Evolutionary conservation across 371 early-diverging fungal genomes (phyloP), one percentile per base, ranked within the genome.

Genomic region (Mucor circinelloides): DNA sequence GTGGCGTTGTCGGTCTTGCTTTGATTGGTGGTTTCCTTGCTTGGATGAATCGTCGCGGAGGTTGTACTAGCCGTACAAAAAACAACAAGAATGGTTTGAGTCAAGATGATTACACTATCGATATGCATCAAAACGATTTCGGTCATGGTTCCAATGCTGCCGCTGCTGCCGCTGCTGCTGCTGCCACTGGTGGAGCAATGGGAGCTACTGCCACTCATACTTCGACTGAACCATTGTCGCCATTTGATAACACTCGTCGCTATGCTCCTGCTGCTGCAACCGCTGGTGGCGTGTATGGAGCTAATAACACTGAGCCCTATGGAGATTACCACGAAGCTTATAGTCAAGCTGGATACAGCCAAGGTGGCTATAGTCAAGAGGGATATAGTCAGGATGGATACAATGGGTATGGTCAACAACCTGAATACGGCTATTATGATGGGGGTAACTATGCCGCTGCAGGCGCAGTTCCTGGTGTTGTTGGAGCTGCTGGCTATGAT

Each of bases 1-100:
- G 78, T 48, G 74, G 76, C 36, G 64, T 80, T 66, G 77, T 67
- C 34, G 73, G 63, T 46, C 6, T 72, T 52, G 73, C 73, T 19
- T 8, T 62, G 10, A 65, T 69, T 57, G 73, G 58, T 21, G 73
- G 73, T 63, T 10, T 69, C 4, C 32, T 72, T 3, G 66, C 66
- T 15, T 73, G 69, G 67, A 23, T 69, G 21, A 73, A 67, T 40
- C 70, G 78, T 46, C 71, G 64, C 48, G 72, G 71, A 40, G 77
- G 78, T 38, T 78, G 78, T 28, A 63, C 76, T 3, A 75, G 73
- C 52, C 73, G 73, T 19, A 60, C 59, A 6, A 61, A 68, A 12
- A 58, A 59, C 30, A 52, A 61, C 19, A 48, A 48, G 10, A 62
- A 67, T 30, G 63, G 63, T 19, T 54, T 62, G 9, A 52, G 7